Evolutionary conservation across 768 basidiomycete genomes (phyloP).

Genomic region (Boletus bicolor): DNA sequence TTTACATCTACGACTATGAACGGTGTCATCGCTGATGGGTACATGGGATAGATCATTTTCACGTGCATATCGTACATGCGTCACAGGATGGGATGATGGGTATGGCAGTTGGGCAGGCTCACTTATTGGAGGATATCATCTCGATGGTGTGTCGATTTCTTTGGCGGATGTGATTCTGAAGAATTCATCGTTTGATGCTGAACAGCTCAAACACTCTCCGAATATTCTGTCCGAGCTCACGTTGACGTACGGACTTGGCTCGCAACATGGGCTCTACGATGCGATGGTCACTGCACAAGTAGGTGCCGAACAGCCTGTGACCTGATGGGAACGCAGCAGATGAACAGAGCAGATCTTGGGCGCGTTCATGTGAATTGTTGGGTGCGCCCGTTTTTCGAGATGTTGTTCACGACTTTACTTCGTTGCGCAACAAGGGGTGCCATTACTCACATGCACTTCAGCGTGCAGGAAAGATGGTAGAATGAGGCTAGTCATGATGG

Average conservation of each 20-base stretch:
- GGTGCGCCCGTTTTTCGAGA: not conserved
- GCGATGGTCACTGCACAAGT: slow-evolving; percentile 40
- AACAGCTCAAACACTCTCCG: slow-evolving; percentile 60
- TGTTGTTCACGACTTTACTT: not conserved
- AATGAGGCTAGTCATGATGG: not conserved
- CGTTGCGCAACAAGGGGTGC: not conserved
- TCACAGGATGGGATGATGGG: slow-evolving; percentile 57
- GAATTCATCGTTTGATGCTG: slow-evolving; percentile 9
- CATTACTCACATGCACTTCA: not conserved
- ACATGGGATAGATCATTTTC: slow-evolving; percentile 72
- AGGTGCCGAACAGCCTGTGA: not conserved
- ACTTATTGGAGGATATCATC: slow-evolving; percentile 90
- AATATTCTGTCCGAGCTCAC: slow-evolving; percentile 68
- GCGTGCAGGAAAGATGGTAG: not conserved
- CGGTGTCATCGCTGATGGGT: not conserved
- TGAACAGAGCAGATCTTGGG: not conserved
- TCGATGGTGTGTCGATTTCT: slow-evolving; percentile 53
- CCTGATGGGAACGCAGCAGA: not conserved
- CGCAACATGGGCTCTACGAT: slow-evolving; percentile 69
- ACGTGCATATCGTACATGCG: slow-evolving; percentile 86
- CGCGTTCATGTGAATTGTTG: not conserved
- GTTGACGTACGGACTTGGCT: slow-evolving; percentile 79
- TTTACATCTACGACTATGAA: not conserved
- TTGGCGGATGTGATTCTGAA: no score
- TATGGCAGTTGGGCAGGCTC: slow-evolving; percentile 86